Percentiles rank a stretch among this genome's conserved stretches.
These are phyloP conservation scores for Phytophthora megakarya DNA, from an alignment of 352 stramenopile species.

Conservation along the genomic window DNA sequence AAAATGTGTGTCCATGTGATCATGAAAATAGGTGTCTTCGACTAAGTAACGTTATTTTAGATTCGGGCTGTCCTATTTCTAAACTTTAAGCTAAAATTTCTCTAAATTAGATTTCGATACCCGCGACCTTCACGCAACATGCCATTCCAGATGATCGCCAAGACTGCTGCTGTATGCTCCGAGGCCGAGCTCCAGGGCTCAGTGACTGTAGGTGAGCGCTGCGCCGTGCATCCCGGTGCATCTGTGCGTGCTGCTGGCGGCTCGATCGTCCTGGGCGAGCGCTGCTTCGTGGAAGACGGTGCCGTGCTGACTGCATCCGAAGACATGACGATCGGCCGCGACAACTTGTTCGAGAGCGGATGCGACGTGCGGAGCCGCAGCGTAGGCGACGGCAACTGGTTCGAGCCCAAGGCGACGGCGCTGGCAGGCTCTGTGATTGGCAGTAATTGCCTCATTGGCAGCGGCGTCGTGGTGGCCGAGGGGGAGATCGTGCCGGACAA, in stretches of 20 bases:
- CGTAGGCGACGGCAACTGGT: conserved; percentile 75
- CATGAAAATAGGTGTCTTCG: no score
- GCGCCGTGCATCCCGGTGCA: conserved; percentile 57
- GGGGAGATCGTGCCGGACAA: conserved; percentile 72
- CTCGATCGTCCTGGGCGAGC: conserved; percentile 60
- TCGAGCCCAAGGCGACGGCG: conserved; percentile 70
- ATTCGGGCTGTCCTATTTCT: no score
- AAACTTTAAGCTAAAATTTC: no score
- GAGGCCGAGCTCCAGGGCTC: conserved; percentile 48
- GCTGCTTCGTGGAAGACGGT: conserved; percentile 77
- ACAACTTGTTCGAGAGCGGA: conserved; percentile 84
- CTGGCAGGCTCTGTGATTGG: conserved; percentile 67
- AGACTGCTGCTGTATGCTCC: conserved; percentile 51
- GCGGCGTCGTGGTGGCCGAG: conserved; percentile 72
- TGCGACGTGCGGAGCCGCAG: conserved; percentile 58
- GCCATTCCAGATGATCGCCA: conserved; percentile 36
- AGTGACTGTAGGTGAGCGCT: conserved; percentile 47
- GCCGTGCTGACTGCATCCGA: conserved; percentile 39
- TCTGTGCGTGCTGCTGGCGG: conserved; percentile 40
- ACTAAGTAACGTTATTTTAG: no score
- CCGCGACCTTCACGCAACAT: no score
- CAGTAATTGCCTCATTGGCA: conserved; percentile 83
- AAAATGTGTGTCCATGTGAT: no score
- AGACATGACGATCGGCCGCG: conserved; percentile 58
- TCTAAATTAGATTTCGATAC: no score